Conservation (phyloP, 2,329 filamentous ascomycete genomes). For the Fonsecaea multimorphosa region DNA sequence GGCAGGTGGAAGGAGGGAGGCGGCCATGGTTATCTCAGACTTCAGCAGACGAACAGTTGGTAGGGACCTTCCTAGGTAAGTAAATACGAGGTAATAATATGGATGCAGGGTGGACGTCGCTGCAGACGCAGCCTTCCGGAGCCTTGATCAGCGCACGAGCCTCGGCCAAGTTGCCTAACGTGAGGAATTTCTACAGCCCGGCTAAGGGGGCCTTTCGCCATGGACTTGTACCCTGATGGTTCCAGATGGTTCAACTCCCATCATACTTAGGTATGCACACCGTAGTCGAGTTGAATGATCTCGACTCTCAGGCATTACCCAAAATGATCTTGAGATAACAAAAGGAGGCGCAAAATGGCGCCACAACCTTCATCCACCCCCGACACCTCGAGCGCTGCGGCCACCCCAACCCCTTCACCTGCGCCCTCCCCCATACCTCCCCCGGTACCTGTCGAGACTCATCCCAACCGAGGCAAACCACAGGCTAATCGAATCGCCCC, state of each 20-base stretch:
- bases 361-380: slow-evolving; percentile 31
- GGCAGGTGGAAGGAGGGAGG: too few relatives aligned
- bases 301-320: not conserved
- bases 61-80: too few relatives aligned
- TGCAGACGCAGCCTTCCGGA: not conserved
- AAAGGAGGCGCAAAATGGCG: slow-evolving; percentile 37
- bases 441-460: slow-evolving; percentile 54
- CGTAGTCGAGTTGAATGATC: not conserved
- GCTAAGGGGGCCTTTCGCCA: not conserved
- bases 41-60: too few relatives aligned
- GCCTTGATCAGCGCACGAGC: not conserved
- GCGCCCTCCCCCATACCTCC: slow-evolving; percentile 48
- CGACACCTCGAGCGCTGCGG: slow-evolving; percentile 28
- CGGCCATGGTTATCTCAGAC: too few relatives aligned
- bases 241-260: not conserved
- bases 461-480: slow-evolving; percentile 49
- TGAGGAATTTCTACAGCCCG: not conserved
- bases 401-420: slow-evolving; percentile 36
- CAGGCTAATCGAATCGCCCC: slow-evolving; percentile 50
- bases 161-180: not conserved
- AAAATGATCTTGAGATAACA: slow-evolving; percentile 35
- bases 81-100: too few relatives aligned
- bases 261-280: not conserved
- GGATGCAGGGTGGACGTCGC: too few relatives aligned
- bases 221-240: not conserved